Evolutionary conservation across 2,329 filamentous ascomycete genomes (phyloP).

Genomic region (Phyllosticta citrichinensis): DNA sequence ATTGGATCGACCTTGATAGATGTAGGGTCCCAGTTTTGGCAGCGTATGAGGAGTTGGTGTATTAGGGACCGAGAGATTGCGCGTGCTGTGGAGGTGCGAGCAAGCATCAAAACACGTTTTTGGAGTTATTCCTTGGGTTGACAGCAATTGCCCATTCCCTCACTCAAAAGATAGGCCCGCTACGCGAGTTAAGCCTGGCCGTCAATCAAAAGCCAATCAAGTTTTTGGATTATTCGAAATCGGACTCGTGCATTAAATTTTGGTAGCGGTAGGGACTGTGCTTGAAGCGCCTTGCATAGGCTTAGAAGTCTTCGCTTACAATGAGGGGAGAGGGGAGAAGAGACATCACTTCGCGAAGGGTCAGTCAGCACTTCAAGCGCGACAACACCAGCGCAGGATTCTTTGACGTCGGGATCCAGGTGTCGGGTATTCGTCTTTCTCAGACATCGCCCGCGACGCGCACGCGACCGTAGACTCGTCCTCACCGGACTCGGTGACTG

Average conservation of each 20-base stretch:
- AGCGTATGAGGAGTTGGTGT: too few species aligned
- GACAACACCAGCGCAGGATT: background rate
- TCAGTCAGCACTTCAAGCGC: background rate
- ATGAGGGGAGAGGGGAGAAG: background rate
- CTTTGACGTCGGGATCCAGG: background rate
- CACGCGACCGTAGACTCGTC: background rate
- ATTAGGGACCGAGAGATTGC: too few species aligned
- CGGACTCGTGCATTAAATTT: background rate
- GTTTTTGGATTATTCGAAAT: background rate
- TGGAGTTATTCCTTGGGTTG: too few species aligned
- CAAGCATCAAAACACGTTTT: too few species aligned
- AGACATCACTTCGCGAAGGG: too few species aligned
- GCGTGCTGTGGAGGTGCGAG: too few species aligned
- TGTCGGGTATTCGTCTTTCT: background rate
- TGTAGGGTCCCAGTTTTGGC: too few species aligned
- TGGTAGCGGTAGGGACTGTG: background rate
- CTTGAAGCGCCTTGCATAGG: background rate
- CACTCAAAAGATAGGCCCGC: too few species aligned
- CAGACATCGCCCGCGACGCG: background rate
- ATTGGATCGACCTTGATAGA: too few species aligned
- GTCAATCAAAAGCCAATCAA: background rate
- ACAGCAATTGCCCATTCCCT: too few species aligned
- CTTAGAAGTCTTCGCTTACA: background rate
- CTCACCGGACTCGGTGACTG: background rate
- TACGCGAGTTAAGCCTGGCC: too few species aligned